Conservation (phyloP, 225 moss, liverwort and hornwort species). For the Lunularia cruciata region DNA sequence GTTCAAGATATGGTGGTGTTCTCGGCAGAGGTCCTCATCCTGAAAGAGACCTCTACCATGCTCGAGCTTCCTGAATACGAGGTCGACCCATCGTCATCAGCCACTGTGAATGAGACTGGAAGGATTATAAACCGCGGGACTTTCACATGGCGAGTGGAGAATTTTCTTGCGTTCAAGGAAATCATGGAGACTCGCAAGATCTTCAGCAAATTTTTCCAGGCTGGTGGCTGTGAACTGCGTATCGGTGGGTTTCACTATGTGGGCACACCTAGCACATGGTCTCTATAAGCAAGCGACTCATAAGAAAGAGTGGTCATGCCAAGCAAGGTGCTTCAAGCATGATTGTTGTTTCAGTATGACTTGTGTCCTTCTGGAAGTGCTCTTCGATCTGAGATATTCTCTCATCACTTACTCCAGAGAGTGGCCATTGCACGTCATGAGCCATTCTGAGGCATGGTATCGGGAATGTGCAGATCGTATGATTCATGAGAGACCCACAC, state of each 20-base stretch:
- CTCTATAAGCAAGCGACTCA: constrained; percentile 28
- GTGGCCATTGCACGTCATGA: constrained; percentile 4
- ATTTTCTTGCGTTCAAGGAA: constrained; percentile 98
- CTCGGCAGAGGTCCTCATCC: constrained; percentile 95
- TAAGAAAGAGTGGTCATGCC: constrained; percentile 32
- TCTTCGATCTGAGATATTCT: constrained; percentile 7
- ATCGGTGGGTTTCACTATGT: constrained; percentile 73
- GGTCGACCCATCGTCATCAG: constrained; percentile 62
- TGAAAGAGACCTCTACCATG: constrained; percentile 99
- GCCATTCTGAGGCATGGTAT: constrained; percentile 2
- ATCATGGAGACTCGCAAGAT: constrained; percentile 99
- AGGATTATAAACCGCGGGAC: constrained; percentile 93
- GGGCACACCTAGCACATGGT: constrained; percentile 32
- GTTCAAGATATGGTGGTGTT: constrained; percentile 97
- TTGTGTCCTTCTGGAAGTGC: constrained; percentile 21
- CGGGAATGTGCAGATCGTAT: not conserved
- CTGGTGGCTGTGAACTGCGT: constrained; percentile 98
- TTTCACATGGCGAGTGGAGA: constrained; percentile 99
- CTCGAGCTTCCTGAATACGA: constrained; percentile 90
- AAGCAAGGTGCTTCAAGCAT: constrained; percentile 29
- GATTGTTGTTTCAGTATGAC: constrained; percentile 24
- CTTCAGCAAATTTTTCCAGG: constrained; percentile 99
- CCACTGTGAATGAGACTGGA: constrained; percentile 78
- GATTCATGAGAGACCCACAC: not conserved
- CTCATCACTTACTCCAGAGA: not conserved